Percentiles rank a stretch among this genome's conserved stretches.
Conservation (phyloP, 2,329 filamentous ascomycete genomes). For the Ceratocystis diversiconidia region DNA sequence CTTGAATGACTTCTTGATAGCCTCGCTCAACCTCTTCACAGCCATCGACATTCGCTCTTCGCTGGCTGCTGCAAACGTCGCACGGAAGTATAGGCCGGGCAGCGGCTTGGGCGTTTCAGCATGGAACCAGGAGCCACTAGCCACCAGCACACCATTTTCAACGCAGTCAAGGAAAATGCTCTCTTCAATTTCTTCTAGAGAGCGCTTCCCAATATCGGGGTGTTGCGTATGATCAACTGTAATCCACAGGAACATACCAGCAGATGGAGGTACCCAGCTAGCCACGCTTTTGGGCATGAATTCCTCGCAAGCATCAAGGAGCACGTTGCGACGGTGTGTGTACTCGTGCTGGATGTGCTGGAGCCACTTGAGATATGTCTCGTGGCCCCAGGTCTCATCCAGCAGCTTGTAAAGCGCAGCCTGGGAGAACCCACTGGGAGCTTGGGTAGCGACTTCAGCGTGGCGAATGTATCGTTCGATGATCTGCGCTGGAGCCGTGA, state of each 20-base stretch:
- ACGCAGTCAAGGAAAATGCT: conserved; percentile 71
- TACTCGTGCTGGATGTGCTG: conserved; percentile 71
- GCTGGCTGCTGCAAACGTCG: conserved; percentile 74
- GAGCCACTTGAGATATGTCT: conserved; percentile 79
- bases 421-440: conserved; percentile 73
- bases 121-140: conserved; percentile 81
- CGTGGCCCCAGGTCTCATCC: conserved; percentile 88
- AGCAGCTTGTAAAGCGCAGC: conserved; percentile 75
- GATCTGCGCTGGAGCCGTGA: conserved; percentile 74
- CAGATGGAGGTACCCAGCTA: conserved; percentile 63
- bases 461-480: conserved; percentile 70
- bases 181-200: conserved; percentile 59
- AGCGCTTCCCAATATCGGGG: conserved; percentile 40
- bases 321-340: conserved; percentile 59
- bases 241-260: conserved; percentile 93
- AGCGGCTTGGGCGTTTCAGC: conserved; percentile 50
- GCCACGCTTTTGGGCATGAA: conserved; percentile 61
- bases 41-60: conserved; percentile 56
- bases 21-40: conserved; percentile 60
- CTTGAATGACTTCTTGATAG: conserved; percentile 47
- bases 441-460: conserved; percentile 72
- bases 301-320: conserved; percentile 67
- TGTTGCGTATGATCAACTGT: conserved; percentile 52
- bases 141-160: conserved; percentile 62
- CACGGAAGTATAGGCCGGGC: conserved; percentile 64